A percentile compares a stretch with the other conserved stretches of the same genome.
phyloP scores from a whole-genome alignment of 1,139 yeast species.

The Blastobotrys ciferrii region DNA sequence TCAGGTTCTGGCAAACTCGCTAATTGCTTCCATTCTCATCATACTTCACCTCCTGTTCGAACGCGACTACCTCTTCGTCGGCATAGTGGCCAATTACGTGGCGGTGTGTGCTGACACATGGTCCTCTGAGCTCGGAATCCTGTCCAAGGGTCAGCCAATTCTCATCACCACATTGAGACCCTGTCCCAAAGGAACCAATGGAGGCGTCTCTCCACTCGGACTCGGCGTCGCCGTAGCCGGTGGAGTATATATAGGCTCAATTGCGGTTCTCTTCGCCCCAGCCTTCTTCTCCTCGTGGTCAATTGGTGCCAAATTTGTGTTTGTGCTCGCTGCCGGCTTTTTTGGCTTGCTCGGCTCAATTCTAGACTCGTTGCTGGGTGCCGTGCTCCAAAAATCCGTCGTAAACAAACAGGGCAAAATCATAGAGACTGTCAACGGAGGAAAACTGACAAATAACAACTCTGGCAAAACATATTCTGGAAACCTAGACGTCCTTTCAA shows the following conservation, averaged over 20 bases:
- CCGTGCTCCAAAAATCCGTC: conserved; percentile 41
- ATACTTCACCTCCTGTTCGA: conserved; percentile 21
- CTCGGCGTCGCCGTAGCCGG: conserved; percentile 42
- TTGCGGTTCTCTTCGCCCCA: conserved; percentile 32
- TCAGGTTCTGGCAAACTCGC: conserved; percentile 46
- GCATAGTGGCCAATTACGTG: conserved; percentile 45
- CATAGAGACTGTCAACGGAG: conserved; percentile 46
- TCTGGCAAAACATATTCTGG: conserved; percentile 27
- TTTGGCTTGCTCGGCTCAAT: conserved; percentile 45
- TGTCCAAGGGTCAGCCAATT: conserved; percentile 41
- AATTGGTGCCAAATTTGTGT: conserved; percentile 18
- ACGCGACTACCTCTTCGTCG: conserved; percentile 25
- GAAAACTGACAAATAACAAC: conserved; percentile 24
- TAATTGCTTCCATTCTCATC: conserved; percentile 36
- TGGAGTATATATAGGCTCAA: conserved; percentile 38
- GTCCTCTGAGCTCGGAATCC: conserved; percentile 50
- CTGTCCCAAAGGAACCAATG: conserved; percentile 52
- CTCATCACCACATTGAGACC: conserved; percentile 44
- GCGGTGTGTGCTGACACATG: conserved; percentile 51
- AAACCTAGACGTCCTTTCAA: conserved; percentile 35
- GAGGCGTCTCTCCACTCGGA: conserved; percentile 46
- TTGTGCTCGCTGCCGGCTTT: conserved; percentile 34
- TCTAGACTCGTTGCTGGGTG: conserved; percentile 48
- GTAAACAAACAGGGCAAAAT: conserved; percentile 40
- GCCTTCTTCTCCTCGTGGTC: conserved; percentile 17